Evolutionary conservation across 2,329 filamentous ascomycete genomes (phyloP).

Genomic region (Botrytis elliptica): DNA sequence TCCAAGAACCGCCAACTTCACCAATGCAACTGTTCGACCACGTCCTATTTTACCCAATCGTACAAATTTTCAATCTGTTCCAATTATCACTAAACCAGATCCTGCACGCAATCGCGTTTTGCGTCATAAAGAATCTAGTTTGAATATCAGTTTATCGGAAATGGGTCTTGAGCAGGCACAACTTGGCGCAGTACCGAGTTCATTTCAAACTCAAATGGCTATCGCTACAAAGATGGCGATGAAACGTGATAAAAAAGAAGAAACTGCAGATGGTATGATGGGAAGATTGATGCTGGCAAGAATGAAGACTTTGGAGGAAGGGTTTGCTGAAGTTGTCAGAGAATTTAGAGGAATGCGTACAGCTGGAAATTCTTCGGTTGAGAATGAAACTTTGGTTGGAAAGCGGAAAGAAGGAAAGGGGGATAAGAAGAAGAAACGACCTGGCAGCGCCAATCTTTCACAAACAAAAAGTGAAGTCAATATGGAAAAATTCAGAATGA

Average conservation of each 20-base stretch:
- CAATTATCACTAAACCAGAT: constrained; percentile 45
- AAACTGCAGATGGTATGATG: constrained; percentile 66
- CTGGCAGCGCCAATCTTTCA: constrained; percentile 8
- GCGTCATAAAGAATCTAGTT: constrained; percentile 52
- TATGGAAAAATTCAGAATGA: constrained; percentile 10
- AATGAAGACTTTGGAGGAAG: constrained; percentile 92
- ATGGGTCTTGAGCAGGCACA: constrained; percentile 65
- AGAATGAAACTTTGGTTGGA: constrained; percentile 27
- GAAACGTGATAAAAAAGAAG: constrained; percentile 41
- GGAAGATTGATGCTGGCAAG: constrained; percentile 78
- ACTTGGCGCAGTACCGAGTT: constrained; percentile 65
- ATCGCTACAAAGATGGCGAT: constrained; percentile 64
- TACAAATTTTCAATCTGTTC: constrained; percentile 54
- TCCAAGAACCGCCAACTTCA: constrained; percentile 40
- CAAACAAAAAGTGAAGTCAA: constrained; percentile 29
- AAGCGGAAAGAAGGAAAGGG: constrained; percentile 21
- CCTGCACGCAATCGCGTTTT: constrained; percentile 27
- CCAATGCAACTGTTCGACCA: constrained; percentile 46
- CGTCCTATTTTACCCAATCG: constrained; percentile 56
- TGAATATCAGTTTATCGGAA: constrained; percentile 70
- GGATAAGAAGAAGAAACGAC: constrained; percentile 22
- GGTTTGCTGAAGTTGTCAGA: constrained; percentile 80
- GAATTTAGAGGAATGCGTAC: constrained; percentile 55
- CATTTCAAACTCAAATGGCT: constrained; percentile 79
- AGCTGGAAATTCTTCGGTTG: constrained; percentile 34